Percentiles rank a stretch among this genome's conserved stretches.
These are phyloP conservation scores for Ceratocystis cacaofunesta DNA, from an alignment of 2,329 filamentous ascomycete genomes.

Conservation along the genomic window DNA sequence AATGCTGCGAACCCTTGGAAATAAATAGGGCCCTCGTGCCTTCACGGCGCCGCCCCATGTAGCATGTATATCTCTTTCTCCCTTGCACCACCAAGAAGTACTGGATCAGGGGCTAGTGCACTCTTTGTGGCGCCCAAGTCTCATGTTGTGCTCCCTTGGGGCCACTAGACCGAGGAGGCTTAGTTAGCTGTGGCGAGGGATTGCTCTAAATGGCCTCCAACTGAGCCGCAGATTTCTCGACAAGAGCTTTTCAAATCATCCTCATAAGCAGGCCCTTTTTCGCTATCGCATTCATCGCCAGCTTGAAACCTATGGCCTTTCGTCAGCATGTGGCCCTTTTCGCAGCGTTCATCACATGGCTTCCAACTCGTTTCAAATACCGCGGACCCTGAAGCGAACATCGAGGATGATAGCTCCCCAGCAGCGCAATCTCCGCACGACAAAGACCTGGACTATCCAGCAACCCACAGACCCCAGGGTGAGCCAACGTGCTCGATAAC, in stretches of 20 bases:
- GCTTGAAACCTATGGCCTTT: background rate
- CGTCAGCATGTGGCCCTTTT: slow-evolving; percentile 4
- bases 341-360: slow-evolving; percentile 2
- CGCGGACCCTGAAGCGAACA: slow-evolving; percentile 17
- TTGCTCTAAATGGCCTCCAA: background rate
- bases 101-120: slow-evolving; percentile 1
- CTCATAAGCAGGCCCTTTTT: background rate
- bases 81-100: background rate
- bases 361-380: slow-evolving; percentile 15
- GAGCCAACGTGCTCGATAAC: slow-evolving; percentile 12
- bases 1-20: background rate
- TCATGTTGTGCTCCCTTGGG: slow-evolving; percentile 2
- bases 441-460: background rate
- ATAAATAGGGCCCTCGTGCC: background rate
- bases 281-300: background rate
- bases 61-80: background rate
- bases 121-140: background rate
- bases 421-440: background rate
- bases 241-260: background rate
- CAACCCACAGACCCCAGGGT: background rate
- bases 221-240: background rate
- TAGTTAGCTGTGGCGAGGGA: background rate
- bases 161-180: background rate
- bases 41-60: background rate
- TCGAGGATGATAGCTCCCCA: slow-evolving; percentile 14